Evolutionary conservation across 2,329 filamentous ascomycete genomes (phyloP).

Genomic region (Phyllosticta paracitricarpa): DNA sequence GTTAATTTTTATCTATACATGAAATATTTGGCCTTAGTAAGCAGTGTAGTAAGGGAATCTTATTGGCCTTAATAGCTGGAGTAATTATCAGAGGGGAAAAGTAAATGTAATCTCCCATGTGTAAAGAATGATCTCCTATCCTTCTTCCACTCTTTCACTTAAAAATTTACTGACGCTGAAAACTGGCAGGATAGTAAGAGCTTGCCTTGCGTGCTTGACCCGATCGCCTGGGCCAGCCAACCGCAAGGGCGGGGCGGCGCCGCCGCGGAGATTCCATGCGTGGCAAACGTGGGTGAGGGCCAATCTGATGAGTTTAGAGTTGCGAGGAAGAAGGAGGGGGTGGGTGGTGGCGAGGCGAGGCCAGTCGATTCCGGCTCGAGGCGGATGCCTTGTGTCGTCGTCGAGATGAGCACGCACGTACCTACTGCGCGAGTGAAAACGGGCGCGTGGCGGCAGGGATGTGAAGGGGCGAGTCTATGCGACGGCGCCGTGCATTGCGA

Average conservation of each 20-base stretch:
- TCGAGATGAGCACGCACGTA: neutral
- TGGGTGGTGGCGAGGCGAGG: neutral
- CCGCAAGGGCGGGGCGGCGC: too few relatives aligned
- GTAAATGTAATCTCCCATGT: too few relatives aligned
- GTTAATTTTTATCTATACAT: too few relatives aligned
- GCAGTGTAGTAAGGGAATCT: too few relatives aligned
- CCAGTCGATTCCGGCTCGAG: neutral
- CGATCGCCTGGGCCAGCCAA: neutral
- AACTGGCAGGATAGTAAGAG: too few relatives aligned
- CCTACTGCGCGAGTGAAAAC: neutral
- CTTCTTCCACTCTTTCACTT: too few relatives aligned
- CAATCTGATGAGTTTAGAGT: neutral
- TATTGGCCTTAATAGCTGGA: too few relatives aligned
- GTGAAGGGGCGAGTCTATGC: neutral
- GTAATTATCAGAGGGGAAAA: too few relatives aligned
- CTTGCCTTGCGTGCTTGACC: neutral
- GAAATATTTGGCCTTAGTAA: too few relatives aligned
- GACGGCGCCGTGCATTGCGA: neutral
- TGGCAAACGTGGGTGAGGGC: neutral
- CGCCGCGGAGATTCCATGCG: neutral
- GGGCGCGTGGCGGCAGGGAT: neutral
- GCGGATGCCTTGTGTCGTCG: neutral
- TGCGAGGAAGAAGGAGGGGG: neutral
- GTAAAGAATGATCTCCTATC: too few relatives aligned
- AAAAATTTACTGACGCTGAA: too few relatives aligned